Conservation (phyloP, 2,329 filamentous ascomycete species). For the Aspergillus sp. region DNA sequence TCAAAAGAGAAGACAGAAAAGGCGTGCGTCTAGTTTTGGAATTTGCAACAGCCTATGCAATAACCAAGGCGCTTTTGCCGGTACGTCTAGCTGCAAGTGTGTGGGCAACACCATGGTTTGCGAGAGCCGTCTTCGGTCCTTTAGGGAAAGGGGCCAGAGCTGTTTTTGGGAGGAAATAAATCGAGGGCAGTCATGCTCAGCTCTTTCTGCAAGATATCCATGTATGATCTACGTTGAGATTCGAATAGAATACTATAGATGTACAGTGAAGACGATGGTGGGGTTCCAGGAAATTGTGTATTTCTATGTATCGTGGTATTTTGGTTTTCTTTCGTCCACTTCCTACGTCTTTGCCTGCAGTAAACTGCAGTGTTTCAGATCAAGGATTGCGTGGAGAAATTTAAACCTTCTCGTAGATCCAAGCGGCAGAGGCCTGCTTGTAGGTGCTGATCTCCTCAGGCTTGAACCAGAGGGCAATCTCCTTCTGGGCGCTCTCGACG, state of each 20-base stretch:
- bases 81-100: slow-evolving; percentile 71
- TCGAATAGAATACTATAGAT: background rate
- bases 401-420: slow-evolving; percentile 90
- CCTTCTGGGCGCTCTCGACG: slow-evolving; percentile 99
- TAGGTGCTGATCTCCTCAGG: slow-evolving; percentile 77
- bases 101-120: slow-evolving; percentile 92
- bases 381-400: slow-evolving; percentile 18
- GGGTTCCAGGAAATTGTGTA: no score
- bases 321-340: background rate
- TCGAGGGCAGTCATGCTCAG: background rate
- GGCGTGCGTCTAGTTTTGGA: slow-evolving; percentile 56
- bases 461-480: slow-evolving; percentile 98
- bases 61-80: slow-evolving; percentile 82
- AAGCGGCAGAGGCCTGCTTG: slow-evolving; percentile 80
- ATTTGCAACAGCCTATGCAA: slow-evolving; percentile 82
- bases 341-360: slow-evolving; percentile 6
- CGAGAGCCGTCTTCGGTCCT: slow-evolving; percentile 56
- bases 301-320: no score
- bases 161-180: slow-evolving; percentile 32
- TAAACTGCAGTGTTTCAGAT: slow-evolving; percentile 10
- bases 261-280: no score
- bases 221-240: background rate
- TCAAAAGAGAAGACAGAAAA: slow-evolving; percentile 25
- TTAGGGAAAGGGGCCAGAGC: slow-evolving; percentile 35
- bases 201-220: background rate